Conservation (phyloP, 2,329 filamentous ascomycete species). For the Penicillium sp. region DNA sequence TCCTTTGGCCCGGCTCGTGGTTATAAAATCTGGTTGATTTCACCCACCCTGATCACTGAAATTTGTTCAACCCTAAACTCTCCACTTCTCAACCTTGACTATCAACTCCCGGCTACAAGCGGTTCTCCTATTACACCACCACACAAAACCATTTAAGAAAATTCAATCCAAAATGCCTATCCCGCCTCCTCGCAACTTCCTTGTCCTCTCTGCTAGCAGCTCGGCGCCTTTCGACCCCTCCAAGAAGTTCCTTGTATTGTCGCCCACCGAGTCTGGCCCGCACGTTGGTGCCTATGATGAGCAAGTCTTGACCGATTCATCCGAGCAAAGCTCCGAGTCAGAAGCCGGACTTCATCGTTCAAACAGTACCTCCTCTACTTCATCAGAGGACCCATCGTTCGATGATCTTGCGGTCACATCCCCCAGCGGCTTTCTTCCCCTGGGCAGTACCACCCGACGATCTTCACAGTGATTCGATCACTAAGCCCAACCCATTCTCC, state of each 20-base stretch:
- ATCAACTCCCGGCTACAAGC: neutral
- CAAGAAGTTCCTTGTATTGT: slow-evolving; percentile 33
- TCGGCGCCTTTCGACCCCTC: slow-evolving; percentile 23
- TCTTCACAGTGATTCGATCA: slow-evolving; percentile 11
- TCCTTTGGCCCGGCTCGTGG: slow-evolving; percentile 20
- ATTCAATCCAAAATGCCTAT: slow-evolving; percentile 32
- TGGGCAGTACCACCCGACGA: slow-evolving; percentile 28
- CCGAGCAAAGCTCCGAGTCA: slow-evolving; percentile 14
- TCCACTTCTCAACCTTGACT: slow-evolving; percentile 9
- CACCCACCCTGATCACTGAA: slow-evolving; percentile 8
- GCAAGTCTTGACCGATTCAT: slow-evolving; percentile 18
- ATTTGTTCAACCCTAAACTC: neutral
- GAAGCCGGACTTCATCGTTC: slow-evolving; percentile 26
- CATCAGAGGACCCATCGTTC: slow-evolving; percentile 18
- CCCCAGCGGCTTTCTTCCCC: slow-evolving; percentile 33
- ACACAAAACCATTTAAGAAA: neutral
- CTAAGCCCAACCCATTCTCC: neutral
- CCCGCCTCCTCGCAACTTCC: slow-evolving; percentile 35
- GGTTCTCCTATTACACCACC: neutral
- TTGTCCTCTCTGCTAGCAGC: slow-evolving; percentile 31
- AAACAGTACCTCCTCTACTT: slow-evolving; percentile 33
- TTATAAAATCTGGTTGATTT: slow-evolving; percentile 34
- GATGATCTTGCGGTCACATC: slow-evolving; percentile 17
- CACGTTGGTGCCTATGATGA: slow-evolving; percentile 26
- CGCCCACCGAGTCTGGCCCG: slow-evolving; percentile 36